Evolutionary conservation across 257 asterid genomes (phyloP), one percentile per base, ranked within the genome.

Genomic region (Rhazya stricta): DNA sequence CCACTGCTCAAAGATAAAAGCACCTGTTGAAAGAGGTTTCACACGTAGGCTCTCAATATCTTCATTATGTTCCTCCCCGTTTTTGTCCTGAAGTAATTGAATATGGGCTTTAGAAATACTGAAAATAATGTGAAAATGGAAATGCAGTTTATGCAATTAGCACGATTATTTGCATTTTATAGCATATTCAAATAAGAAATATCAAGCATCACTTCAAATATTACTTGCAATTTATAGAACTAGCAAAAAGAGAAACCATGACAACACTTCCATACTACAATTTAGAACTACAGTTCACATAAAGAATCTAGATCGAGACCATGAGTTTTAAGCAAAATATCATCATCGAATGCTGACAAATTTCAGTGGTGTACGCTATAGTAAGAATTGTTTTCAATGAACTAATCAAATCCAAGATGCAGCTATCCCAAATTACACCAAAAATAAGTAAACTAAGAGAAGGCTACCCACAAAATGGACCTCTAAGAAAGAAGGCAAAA

Each of bases 1-100:
- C 48, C 61, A 43, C 29, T 48, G 12, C 63, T 36, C 19, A 69
- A 61, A 48, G 57, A 51, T 29, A 56, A 66, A 57, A 39, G 68
- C 56, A 74, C 76, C 76, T 84, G 89, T 90, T 78, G 90, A 83
- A 74, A 73, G 88, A 67, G 91, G 83, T 76, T 88, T 89, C 42
- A 79, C 77, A 29, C 27, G 80, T 72, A 83, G 77, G 86, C 88
- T 88, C 80, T 89, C 92, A 39, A 81, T 73, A 77, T 91, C 96
- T 63, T 81, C 77, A 42, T 63, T 61, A 79, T 77, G 74, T 74
- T 79, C 81, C 63, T 56, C 85, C 74, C 53, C 86, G 23, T 76
- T 84, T 84, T 86, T 91, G 69, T 88, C 91, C 97, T 91, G 43
- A 32, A 30, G 48, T 12, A 36, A n/a, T 10, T 37, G 34, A 30